Conservation (phyloP, 306 rosid genomes). For the Dalbergia cochinchinensis region DNA sequence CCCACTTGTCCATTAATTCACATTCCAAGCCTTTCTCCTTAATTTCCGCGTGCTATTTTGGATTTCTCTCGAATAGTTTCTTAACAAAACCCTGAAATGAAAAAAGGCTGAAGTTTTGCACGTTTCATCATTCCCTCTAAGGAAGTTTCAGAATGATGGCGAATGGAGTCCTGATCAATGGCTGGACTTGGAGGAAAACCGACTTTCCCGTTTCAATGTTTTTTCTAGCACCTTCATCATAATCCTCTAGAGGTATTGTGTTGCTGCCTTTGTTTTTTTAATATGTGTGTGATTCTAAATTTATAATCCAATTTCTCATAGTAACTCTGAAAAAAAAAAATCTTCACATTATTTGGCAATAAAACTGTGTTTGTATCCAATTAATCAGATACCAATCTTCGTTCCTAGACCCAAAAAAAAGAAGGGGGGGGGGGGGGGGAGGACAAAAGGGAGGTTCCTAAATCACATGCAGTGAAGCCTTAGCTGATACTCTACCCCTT, state of each 20-base stretch:
- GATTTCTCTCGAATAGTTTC: neutral
- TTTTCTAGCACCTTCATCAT: neutral
- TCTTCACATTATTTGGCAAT: slow-evolving; percentile 4
- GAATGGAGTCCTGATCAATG: slow-evolving; percentile 36
- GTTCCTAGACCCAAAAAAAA: slow-evolving; percentile 40
- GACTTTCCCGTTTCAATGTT: slow-evolving; percentile 36
- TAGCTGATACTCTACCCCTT: slow-evolving; percentile 47
- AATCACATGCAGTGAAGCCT: slow-evolving; percentile 61
- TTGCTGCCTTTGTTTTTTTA: neutral
- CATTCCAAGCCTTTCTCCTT: neutral
- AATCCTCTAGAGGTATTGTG: slow-evolving; percentile 43
- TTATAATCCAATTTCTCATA: neutral
- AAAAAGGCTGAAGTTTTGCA: slow-evolving; percentile 30
- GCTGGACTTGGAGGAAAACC: slow-evolving; percentile 44
- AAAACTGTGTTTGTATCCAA: slow-evolving; percentile 25
- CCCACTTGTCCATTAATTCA: slow-evolving; percentile 16
- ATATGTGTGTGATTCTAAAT: neutral
- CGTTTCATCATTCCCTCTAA: slow-evolving; percentile 29
- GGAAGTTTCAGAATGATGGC: slow-evolving; percentile 41
- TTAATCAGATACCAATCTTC: slow-evolving; percentile 62
- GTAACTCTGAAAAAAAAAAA: neutral
- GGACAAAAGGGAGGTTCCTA: slow-evolving; percentile 42
- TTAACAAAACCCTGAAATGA: neutral
- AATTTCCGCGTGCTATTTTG: neutral
- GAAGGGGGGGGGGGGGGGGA: too few species aligned